These are phyloP conservation scores for Talinum fruticosum DNA, from an alignment of 148 eudicot genomes.

Conservation along the genomic window DNA sequence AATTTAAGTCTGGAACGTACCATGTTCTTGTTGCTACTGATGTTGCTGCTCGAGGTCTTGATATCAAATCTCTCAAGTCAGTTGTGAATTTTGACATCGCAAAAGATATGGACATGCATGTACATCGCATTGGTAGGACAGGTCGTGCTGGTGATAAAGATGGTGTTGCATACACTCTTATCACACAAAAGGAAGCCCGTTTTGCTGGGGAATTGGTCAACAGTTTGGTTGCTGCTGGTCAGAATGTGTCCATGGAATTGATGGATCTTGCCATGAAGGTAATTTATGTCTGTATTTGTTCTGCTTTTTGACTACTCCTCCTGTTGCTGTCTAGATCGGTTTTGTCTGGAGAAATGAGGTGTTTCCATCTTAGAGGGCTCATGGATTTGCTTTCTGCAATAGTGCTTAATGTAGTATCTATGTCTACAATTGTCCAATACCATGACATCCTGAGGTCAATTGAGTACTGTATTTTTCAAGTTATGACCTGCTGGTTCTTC, in stretches of 20 bases:
- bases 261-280: constrained; percentile 99
- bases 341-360: background rate
- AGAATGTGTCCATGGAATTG: constrained; percentile 74
- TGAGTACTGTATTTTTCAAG: background rate
- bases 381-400: background rate
- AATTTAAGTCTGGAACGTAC: constrained; percentile 76
- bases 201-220: constrained; percentile 95
- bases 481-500: background rate
- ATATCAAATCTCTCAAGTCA: constrained; percentile 93
- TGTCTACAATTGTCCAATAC: too few relatives aligned
- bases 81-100: constrained; percentile 97
- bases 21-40: constrained; percentile 98
- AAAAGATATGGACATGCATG: constrained; percentile 99
- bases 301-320: background rate
- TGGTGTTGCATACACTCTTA: constrained; percentile 89
- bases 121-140: constrained; percentile 97
- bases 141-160: constrained; percentile 99
- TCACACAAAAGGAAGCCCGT: constrained; percentile 90
- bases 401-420: background rate
- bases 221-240: constrained; percentile 96
- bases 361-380: background rate
- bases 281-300: constrained; percentile 17
- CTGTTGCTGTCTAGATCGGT: background rate
- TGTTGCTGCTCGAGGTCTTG: constrained; percentile 99
- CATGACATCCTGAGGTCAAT: background rate